These are phyloP conservation scores for Baeospora myosura DNA, from an alignment of 1,284 basidiomycete species.

Conservation along the genomic window DNA sequence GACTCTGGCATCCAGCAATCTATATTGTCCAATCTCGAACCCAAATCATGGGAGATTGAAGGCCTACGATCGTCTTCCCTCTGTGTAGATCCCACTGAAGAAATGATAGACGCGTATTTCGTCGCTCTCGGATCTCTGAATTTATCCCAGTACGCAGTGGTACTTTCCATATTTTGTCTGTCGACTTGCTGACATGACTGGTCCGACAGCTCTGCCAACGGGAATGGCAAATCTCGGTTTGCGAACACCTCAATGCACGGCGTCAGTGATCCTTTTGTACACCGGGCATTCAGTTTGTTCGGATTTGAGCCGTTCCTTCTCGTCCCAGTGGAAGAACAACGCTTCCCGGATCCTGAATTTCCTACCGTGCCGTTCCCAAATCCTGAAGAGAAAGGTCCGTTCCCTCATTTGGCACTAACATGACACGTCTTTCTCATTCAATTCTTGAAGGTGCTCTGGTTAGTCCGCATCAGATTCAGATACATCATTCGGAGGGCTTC, in stretches of 20 bases:
- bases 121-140: slow-evolving; percentile 34
- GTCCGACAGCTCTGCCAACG: slow-evolving; percentile 2
- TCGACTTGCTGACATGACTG: background rate
- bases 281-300: slow-evolving; percentile 48
- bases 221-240: slow-evolving; percentile 34
- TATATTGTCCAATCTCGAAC: slow-evolving; percentile 56
- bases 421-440: slow-evolving; percentile 4
- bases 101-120: slow-evolving; percentile 58
- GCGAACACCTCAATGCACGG: slow-evolving; percentile 87
- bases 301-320: slow-evolving; percentile 44
- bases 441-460: slow-evolving; percentile 47
- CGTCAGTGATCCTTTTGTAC: slow-evolving; percentile 62
- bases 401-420: background rate
- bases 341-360: slow-evolving; percentile 72
- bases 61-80: slow-evolving; percentile 31
- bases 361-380: slow-evolving; percentile 80
- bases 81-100: slow-evolving; percentile 50
- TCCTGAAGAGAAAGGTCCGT: slow-evolving; percentile 78
- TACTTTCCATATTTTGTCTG: too few species aligned
- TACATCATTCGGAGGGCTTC: slow-evolving; percentile 9
- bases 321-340: slow-evolving; percentile 56
- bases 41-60: slow-evolving; percentile 40
- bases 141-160: slow-evolving; percentile 31
- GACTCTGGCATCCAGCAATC: slow-evolving; percentile 65
- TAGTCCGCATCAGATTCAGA: slow-evolving; percentile 12